Evolutionary conservation across 163 green algal species (phyloP).

Genomic region (Botryococcus braunii): DNA sequence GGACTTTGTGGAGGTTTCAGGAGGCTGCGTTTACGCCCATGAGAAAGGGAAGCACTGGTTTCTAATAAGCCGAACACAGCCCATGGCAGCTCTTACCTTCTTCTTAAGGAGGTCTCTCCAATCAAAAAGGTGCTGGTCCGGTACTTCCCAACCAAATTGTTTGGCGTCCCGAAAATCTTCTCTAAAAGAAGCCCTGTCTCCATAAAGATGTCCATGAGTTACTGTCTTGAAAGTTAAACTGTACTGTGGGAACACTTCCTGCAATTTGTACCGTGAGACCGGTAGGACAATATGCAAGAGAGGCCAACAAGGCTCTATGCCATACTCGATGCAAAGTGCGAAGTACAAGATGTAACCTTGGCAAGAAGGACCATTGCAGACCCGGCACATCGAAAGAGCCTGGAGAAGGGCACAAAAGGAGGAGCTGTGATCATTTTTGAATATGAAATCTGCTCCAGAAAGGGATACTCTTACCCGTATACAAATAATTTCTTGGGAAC

Average conservation of each 20-base stretch:
- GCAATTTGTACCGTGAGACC: neutral
- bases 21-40: no score
- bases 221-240: neutral
- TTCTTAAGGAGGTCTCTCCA: constrained; percentile 73
- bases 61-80: no score
- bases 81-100: constrained; percentile 51
- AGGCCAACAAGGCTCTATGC: no score
- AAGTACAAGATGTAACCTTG: no score
- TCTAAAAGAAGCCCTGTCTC: constrained; percentile 59
- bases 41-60: no score
- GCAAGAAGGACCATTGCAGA: no score
- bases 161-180: constrained; percentile 75
- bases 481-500: constrained; percentile 96
- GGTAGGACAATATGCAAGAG: no score
- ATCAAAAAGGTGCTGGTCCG: constrained; percentile 17
- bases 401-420: no score
- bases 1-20: no score
- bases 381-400: no score
- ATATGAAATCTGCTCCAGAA: neutral
- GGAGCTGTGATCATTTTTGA: neutral
- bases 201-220: neutral
- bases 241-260: neutral
- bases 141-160: constrained; percentile 80
- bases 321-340: no score
- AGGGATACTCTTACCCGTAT: constrained; percentile 54